These are phyloP conservation scores for Pholiota conissans DNA, from an alignment of 768 basidiomycete genomes.

Conservation along the genomic window DNA sequence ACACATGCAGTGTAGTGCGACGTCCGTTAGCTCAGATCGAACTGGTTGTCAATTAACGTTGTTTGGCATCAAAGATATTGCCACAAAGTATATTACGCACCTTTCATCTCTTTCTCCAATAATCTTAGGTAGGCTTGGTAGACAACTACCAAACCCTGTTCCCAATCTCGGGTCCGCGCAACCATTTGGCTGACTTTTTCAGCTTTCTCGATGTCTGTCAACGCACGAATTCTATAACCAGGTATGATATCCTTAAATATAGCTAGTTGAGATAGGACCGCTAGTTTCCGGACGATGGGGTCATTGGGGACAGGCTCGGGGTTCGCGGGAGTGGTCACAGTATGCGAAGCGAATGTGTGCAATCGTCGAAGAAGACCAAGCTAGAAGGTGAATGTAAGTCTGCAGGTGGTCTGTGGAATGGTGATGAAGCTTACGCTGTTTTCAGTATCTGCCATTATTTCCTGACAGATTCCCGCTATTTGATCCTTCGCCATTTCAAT, in stretches of 20 bases:
- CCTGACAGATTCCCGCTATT: conserved; percentile 90
- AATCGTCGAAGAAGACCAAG: conserved; percentile 86
- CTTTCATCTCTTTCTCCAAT: conserved; percentile 86
- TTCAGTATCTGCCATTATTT: conserved; percentile 93
- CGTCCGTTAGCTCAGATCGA: conserved; percentile 63
- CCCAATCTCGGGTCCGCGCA: conserved; percentile 86
- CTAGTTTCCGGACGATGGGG: conserved; percentile 78
- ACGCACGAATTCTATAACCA: conserved; percentile 89
- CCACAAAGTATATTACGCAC: conserved; percentile 37
- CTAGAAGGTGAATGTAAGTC: conserved; percentile 36
- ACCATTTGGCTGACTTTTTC: conserved; percentile 97
- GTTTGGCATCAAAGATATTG: neutral
- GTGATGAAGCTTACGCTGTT: conserved; percentile 67
- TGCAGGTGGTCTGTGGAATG: neutral
- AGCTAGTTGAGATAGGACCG: conserved; percentile 86
- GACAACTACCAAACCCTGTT: conserved; percentile 85
- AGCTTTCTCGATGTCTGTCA: conserved; percentile 87
- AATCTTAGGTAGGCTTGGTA: conserved; percentile 89
- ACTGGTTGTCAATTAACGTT: conserved; percentile 35
- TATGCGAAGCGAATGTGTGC: conserved; percentile 82
- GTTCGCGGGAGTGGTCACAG: conserved; percentile 68
- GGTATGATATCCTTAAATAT: conserved; percentile 97
- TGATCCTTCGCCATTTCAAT: conserved; percentile 88
- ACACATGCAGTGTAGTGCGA: conserved; percentile 85
- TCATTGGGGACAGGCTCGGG: conserved; percentile 79